A percentile compares a stretch with the other conserved stretches of the same genome.
phyloP scores from a whole-genome alignment of 2,329 filamentous ascomycete genomes.

The Colletotrichum brevisporum region DNA sequence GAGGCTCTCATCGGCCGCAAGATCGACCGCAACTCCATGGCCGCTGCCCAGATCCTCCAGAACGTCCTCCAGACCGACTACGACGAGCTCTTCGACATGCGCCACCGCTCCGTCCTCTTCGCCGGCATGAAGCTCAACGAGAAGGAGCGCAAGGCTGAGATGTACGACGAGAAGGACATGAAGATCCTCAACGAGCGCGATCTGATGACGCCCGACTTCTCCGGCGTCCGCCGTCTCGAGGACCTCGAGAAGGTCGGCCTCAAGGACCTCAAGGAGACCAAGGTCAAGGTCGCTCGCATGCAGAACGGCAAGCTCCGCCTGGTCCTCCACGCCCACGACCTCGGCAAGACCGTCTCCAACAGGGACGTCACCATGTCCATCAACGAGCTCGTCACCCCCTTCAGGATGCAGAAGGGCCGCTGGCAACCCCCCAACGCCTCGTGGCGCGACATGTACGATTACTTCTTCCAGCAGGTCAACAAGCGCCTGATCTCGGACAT shows the following conservation, averaged over 20 bases:
- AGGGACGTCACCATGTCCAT: constrained; percentile 55
- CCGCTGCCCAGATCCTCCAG: constrained; percentile 53
- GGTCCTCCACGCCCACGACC: constrained; percentile 51
- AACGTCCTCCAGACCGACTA: constrained; percentile 62
- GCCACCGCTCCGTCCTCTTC: constrained; percentile 58
- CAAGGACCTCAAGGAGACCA: constrained; percentile 52
- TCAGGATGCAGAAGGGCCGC: constrained; percentile 49
- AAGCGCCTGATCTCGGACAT: constrained; percentile 51
- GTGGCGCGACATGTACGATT: constrained; percentile 58
- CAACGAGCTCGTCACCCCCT: constrained; percentile 57
- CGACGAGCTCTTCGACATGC: constrained; percentile 62
- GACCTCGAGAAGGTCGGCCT: constrained; percentile 59
- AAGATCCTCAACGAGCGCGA: constrained; percentile 58
- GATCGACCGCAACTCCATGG: constrained; percentile 54
- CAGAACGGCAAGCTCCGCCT: constrained; percentile 61
- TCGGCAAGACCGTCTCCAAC: constrained; percentile 56
- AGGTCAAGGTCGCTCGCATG: constrained; percentile 57
- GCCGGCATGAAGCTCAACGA: constrained; percentile 58
- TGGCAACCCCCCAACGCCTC: constrained; percentile 57
- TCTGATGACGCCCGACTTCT: constrained; percentile 59
- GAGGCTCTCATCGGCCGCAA: constrained; percentile 59
- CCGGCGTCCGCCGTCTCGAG: constrained; percentile 52
- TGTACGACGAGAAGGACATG: constrained; percentile 55
- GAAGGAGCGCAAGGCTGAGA: constrained; percentile 54
- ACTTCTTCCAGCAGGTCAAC: constrained; percentile 50